phyloP scores from a whole-genome alignment of 768 basidiomycete species.

The Panellus pusillus region DNA sequence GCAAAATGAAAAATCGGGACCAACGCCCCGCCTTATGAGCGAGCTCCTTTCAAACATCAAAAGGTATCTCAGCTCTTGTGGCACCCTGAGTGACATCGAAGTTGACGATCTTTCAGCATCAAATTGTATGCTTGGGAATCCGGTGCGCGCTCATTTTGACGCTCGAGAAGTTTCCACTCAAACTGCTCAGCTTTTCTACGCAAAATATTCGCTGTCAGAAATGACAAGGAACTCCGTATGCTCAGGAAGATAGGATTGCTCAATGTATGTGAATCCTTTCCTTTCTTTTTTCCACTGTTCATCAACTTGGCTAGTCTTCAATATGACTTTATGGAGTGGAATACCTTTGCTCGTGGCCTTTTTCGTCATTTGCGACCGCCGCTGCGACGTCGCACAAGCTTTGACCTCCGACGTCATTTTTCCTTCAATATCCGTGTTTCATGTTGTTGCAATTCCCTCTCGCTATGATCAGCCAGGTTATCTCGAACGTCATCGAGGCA shows the following conservation, averaged over 20 bases:
- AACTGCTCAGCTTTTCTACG: constrained; percentile 61
- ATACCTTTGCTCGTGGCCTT: constrained; percentile 78
- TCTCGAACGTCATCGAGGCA: constrained; percentile 82
- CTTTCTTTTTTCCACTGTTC: neutral
- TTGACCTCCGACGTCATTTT: constrained; percentile 92
- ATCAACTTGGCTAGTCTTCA: constrained; percentile 46
- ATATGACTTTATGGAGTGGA: constrained; percentile 63
- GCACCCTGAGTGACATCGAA: constrained; percentile 18
- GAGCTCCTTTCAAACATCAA: constrained; percentile 93
- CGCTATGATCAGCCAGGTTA: constrained; percentile 76
- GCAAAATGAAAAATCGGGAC: constrained; percentile 88
- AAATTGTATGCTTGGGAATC: constrained; percentile 96
- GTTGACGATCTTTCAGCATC: constrained; percentile 47
- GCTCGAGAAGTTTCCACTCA: no score
- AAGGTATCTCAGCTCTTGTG: constrained; percentile 32
- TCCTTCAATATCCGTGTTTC: constrained; percentile 91
- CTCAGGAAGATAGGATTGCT: constrained; percentile 79
- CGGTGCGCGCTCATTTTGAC: neutral
- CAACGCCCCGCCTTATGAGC: constrained; percentile 85
- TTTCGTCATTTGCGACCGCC: constrained; percentile 77
- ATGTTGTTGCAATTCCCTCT: constrained; percentile 86
- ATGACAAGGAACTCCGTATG: constrained; percentile 80
- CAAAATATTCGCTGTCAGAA: constrained; percentile 76
- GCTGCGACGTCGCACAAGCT: constrained; percentile 56
- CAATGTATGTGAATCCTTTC: constrained; percentile 46